Evolutionary conservation across 169 alveolate species (phyloP).

Genomic region (Babesia divergens): DNA sequence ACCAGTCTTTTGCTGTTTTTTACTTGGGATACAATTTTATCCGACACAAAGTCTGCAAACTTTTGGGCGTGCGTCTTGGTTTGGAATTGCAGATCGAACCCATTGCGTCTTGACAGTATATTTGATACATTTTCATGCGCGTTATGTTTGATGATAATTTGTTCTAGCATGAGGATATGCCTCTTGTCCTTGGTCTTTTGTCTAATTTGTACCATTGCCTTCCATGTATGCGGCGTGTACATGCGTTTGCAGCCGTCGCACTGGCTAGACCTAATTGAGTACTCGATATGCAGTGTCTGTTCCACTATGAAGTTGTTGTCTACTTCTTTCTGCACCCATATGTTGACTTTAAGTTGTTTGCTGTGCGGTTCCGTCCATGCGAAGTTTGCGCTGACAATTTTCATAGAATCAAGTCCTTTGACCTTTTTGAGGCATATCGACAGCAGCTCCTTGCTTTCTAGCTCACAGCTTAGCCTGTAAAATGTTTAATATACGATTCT

Average conservation of each 20-base stretch:
- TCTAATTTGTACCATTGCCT: conserved; percentile 93
- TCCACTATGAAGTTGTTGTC: conserved; percentile 85
- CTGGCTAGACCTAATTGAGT: conserved; percentile 86
- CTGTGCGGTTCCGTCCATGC: conserved; percentile 96
- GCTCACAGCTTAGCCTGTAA: conserved; percentile 67
- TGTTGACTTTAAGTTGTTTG: conserved; percentile 92
- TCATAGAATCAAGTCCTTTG: conserved; percentile 90
- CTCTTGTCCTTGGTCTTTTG: conserved; percentile 96
- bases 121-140: conserved; percentile 89
- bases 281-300: conserved; percentile 88
- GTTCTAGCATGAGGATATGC: conserved; percentile 94
- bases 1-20: conserved; percentile 87
- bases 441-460: conserved; percentile 95
- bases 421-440: conserved; percentile 94
- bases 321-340: conserved; percentile 93
- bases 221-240: conserved; percentile 99
- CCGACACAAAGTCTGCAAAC: conserved; percentile 91
- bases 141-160: conserved; percentile 91
- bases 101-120: conserved; percentile 92
- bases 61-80: conserved; percentile 90
- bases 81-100: conserved; percentile 95
- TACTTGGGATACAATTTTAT: conserved; percentile 80
- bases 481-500: neutral
- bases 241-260: conserved; percentile 97
- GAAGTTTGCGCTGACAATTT: conserved; percentile 93